Evolutionary conservation across 2,329 filamentous ascomycete genomes (phyloP).

Genomic region (Colletotrichum liriopes): DNA sequence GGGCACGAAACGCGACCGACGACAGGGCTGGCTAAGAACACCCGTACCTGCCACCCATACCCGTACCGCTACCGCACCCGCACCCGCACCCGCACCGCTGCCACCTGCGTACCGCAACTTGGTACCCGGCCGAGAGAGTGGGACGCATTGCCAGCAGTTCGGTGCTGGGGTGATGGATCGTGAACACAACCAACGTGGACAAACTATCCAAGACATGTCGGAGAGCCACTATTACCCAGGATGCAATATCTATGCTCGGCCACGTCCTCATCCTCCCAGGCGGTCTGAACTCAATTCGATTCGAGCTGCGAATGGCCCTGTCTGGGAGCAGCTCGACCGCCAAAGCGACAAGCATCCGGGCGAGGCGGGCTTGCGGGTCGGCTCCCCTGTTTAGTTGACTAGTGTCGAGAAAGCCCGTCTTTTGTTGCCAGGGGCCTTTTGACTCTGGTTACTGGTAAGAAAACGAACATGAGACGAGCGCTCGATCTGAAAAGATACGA

Average conservation of each 20-base stretch:
- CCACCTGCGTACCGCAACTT: slow-evolving; percentile 13
- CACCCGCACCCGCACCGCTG: not conserved
- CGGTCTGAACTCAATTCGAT: slow-evolving; percentile 18
- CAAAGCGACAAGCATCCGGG: slow-evolving; percentile 14
- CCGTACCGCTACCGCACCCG: slow-evolving; percentile 6
- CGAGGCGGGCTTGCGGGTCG: slow-evolving; percentile 10
- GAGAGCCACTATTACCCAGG: not conserved
- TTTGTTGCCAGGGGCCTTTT: not conserved
- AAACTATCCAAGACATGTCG: not conserved
- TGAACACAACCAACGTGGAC: not conserved
- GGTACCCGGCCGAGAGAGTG: slow-evolving; percentile 25
- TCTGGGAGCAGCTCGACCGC: slow-evolving; percentile 8
- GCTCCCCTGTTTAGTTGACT: slow-evolving; percentile 1
- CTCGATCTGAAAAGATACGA: slow-evolving; percentile 6
- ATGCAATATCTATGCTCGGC: slow-evolving; percentile 11
- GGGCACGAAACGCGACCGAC: slow-evolving; percentile 3
- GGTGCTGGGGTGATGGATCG: not conserved
- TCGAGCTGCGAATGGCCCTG: not conserved
- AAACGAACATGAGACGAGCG: slow-evolving; percentile 19
- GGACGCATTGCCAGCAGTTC: slow-evolving; percentile 7
- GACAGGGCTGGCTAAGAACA: not conserved
- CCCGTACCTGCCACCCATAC: not conserved
- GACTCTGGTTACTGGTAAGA: not conserved
- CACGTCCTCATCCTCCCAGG: slow-evolving; percentile 1
- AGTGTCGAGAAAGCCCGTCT: not conserved